Conservation (phyloP, 768 basidiomycete genomes). For the Phlegmacium glaucopus region DNA sequence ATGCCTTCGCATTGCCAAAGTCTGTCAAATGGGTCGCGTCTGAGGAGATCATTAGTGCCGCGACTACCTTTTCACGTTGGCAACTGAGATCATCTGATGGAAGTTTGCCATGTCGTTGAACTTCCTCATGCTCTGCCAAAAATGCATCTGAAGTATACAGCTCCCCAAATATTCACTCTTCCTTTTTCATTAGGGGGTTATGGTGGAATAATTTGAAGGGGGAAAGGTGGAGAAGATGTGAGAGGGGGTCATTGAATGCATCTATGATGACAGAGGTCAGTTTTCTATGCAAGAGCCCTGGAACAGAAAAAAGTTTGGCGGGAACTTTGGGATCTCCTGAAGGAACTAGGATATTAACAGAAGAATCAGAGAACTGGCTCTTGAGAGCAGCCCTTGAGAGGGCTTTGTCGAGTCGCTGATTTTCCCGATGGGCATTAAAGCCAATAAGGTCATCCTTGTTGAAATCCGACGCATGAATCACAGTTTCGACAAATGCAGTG, state of each 20-base stretch:
- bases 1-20: constrained; percentile 30
- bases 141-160: constrained; percentile 25
- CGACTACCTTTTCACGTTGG: neutral
- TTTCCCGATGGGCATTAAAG: constrained; percentile 2
- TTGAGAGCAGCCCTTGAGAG: constrained; percentile 2
- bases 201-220: constrained; percentile 25
- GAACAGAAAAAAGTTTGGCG: constrained; percentile 17
- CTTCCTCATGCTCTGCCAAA: constrained; percentile 13
- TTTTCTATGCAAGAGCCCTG: constrained; percentile 19
- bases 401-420: constrained; percentile 8
- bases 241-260: constrained; percentile 17
- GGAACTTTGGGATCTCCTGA: constrained; percentile 16
- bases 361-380: constrained; percentile 6
- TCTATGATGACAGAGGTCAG: constrained; percentile 22
- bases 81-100: constrained; percentile 8
- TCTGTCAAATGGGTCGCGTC: constrained; percentile 23
- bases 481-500: constrained; percentile 9
- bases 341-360: constrained; percentile 21
- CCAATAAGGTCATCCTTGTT: constrained; percentile 2
- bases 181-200: constrained; percentile 6
- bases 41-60: constrained; percentile 7
- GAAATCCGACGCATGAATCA: constrained; percentile 12
- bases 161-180: constrained; percentile 18
- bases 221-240: constrained; percentile 21
- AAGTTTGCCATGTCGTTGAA: constrained; percentile 10